Percentiles rank a stretch among this genome's conserved stretches.
These are phyloP conservation scores for Boletus sensibilis DNA, from an alignment of 768 basidiomycete genomes.

Conservation along the genomic window DNA sequence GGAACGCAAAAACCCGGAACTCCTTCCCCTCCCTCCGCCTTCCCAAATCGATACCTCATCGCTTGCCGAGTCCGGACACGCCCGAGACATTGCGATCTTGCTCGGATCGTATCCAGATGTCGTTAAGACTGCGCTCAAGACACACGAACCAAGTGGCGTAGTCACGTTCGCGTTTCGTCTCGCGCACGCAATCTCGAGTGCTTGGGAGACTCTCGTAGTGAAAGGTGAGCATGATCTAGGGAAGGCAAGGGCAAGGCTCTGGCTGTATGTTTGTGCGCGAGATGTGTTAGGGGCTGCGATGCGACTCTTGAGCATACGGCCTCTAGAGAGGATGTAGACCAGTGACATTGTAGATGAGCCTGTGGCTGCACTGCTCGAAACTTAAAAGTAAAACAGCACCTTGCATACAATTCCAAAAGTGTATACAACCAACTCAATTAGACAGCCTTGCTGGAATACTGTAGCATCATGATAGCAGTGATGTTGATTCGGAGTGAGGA, in stretches of 20 bases:
- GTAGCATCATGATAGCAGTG: no score
- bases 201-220: conserved; percentile 90
- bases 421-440: no score
- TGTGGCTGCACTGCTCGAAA: no score
- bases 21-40: conserved; percentile 71
- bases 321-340: conserved; percentile 86
- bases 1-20: conserved; percentile 86
- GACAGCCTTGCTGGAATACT: no score
- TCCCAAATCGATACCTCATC: conserved; percentile 64
- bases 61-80: conserved; percentile 68
- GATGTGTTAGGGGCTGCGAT: conserved; percentile 89
- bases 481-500: no score
- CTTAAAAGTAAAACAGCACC: no score
- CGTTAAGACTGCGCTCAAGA: conserved; percentile 80
- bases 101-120: conserved; percentile 90
- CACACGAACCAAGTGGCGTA: conserved; percentile 85
- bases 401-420: no score
- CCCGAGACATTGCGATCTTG: conserved; percentile 83
- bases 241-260: conserved; percentile 82
- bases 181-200: conserved; percentile 83
- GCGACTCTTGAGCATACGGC: conserved; percentile 83
- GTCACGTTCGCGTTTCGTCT: conserved; percentile 89
- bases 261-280: conserved; percentile 83
- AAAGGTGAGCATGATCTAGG: conserved; percentile 75
- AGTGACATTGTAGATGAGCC: background rate